Evolutionary conservation across 345 rosid species (phyloP).

Genomic region (Diplotaxis tenuifolia): DNA sequence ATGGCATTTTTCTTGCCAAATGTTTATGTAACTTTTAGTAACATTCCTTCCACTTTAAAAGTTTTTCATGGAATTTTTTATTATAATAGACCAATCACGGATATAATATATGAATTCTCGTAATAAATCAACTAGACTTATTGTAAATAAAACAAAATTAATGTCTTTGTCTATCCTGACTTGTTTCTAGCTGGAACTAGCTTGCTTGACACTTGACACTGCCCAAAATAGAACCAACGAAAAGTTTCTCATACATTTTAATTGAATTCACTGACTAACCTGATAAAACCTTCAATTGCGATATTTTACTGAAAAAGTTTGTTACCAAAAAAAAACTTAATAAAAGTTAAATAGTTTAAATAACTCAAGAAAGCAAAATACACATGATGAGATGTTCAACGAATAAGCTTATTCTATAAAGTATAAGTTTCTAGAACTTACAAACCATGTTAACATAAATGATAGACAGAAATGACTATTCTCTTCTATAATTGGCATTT

Average conservation of each 20-base stretch:
- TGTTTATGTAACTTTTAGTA: no score
- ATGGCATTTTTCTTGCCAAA: no score
- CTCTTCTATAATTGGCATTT: no score
- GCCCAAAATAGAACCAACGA: background rate
- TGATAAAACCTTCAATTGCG: background rate
- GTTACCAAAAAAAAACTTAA: background rate
- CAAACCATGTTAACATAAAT: no score
- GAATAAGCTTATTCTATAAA: background rate
- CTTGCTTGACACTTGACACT: conserved; percentile 19
- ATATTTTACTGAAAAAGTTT: background rate
- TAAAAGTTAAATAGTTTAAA: background rate
- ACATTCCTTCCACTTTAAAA: no score
- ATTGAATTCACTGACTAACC: background rate
- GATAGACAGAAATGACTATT: no score
- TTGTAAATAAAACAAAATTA: background rate
- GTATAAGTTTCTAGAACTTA: no score
- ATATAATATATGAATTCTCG: background rate
- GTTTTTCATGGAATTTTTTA: no score
- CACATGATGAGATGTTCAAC: background rate
- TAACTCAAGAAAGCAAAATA: background rate
- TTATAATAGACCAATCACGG: background rate
- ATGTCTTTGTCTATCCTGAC: conserved; percentile 11
- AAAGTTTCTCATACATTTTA: conserved; percentile 2
- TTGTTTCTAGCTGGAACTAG: background rate
- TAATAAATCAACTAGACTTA: background rate